These are phyloP conservation scores for Begonia loranthoides DNA, from an alignment of 306 rosid genomes.

Conservation along the genomic window DNA sequence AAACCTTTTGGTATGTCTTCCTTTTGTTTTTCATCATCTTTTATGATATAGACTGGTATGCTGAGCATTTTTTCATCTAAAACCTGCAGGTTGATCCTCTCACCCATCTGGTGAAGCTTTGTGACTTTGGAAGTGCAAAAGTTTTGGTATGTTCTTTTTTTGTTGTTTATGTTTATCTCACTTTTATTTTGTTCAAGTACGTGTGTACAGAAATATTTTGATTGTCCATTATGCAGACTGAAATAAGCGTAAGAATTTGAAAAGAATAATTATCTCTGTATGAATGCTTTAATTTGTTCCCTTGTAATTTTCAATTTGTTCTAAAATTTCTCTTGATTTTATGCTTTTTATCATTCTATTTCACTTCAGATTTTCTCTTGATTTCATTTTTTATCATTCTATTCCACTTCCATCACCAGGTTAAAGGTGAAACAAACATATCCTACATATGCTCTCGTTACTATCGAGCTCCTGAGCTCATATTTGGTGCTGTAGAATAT, in stretches of 20 bases:
- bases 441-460: constrained; percentile 93
- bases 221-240: no score
- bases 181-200: background rate
- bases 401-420: constrained; percentile 20
- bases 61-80: constrained; percentile 2
- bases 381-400: no score
- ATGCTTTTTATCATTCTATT: no score
- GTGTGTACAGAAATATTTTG: background rate
- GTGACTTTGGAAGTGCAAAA: constrained; percentile 97
- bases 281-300: no score
- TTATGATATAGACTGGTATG: constrained; percentile 1
- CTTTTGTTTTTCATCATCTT: constrained; percentile 1
- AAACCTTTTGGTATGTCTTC: constrained; percentile 63
- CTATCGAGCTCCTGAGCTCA: constrained; percentile 95
- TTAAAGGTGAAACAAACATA: constrained; percentile 79
- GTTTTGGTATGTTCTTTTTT: constrained; percentile 44
- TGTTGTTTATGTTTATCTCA: constrained; percentile 2
- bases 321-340: no score
- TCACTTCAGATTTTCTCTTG: no score
- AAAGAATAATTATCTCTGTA: no score
- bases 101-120: constrained; percentile 88
- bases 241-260: no score
- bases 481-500: constrained; percentile 96
- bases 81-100: constrained; percentile 67
- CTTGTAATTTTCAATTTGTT: no score